Base-by-base conservation (phyloP, 164 flowering plant species). In the Taxillus chinensis region DNA sequence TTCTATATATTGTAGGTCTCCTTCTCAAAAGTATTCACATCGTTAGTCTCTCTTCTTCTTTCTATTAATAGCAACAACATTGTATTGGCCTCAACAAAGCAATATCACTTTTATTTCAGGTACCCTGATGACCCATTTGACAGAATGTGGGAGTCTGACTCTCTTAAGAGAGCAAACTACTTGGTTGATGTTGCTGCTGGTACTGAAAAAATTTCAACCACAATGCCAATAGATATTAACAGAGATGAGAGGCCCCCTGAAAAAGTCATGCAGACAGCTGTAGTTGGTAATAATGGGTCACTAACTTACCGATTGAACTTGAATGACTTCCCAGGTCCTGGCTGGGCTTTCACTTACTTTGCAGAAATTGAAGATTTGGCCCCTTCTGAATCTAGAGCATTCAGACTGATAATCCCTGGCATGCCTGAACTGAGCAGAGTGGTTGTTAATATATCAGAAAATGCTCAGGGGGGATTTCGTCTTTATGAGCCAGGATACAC, bases 261-360 rank as follows among this genome's bases (percentile, higher is more conserved):
- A 73, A 95, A 83, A 74, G 99, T 91, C 67, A 91, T 95, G 97
- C 99, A 95, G 75, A 90, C 99, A 42, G 99, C 99, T 67, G 97
- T 91, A n/a, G 92, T 95, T 52, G 97, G 99, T 49, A 83, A 77
- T 63, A 80, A 82, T 62, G 99, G 99, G 57, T 64, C 84, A 50
- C 61, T 95, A 61, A 84, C 91, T 59, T 95, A 95, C 66, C 89
- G 99, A 15, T 62, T 95, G 78, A 87, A 89, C 74, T 80, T 95
- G 73, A 87, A 91, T 51, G 99, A 93, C 27, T 95, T 95, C 75
- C 99, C 97, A 45, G 96, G 92, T 58, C 75, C 42, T 74, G 97
- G 97, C 9, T 95, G 99, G 99, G 99, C 99, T n/a, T 66, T 74
- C 68, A 70, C 86, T 3, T 91, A 95, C 70, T 87, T 95, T 63